A percentile compares a stretch with the other conserved stretches of the same genome.
Conservation (phyloP, 2,329 filamentous ascomycete genomes). For the Talaromyces sp. region DNA sequence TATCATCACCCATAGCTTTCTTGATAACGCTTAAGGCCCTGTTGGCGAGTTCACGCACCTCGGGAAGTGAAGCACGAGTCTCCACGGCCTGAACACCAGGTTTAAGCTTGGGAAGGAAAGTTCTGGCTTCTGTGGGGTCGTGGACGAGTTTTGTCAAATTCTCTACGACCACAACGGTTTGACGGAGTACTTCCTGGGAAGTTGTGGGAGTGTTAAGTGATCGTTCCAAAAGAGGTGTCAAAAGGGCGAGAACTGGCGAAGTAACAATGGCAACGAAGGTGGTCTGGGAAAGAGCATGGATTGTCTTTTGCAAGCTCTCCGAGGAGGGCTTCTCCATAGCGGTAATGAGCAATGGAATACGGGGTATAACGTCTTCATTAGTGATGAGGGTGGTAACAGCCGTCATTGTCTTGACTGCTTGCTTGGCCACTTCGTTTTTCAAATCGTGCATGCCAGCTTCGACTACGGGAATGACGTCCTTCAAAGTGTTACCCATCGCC, state of each 20-base stretch:
- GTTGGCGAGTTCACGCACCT: conserved; percentile 85
- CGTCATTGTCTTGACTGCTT: conserved; percentile 88
- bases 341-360: conserved; percentile 87
- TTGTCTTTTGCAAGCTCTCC: conserved; percentile 87
- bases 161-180: conserved; percentile 94
- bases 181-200: conserved; percentile 87
- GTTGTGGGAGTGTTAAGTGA: conserved; percentile 89
- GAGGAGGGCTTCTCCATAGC: conserved; percentile 92
- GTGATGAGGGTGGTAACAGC: conserved; percentile 83
- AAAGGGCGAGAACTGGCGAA: conserved; percentile 86
- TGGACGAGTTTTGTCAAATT: conserved; percentile 98
- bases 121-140: conserved; percentile 87
- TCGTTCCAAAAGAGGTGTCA: conserved; percentile 91
- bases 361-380: conserved; percentile 93
- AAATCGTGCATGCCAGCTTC: conserved; percentile 95
- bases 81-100: conserved; percentile 89
- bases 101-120: conserved; percentile 90
- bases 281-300: conserved; percentile 92
- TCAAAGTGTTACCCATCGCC: conserved; percentile 75
- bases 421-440: conserved; percentile 79
- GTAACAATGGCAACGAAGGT: conserved; percentile 98
- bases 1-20: conserved; percentile 78
- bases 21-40: conserved; percentile 83
- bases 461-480: conserved; percentile 82
- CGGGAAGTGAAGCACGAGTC: conserved; percentile 84